A percentile compares a stretch with the other conserved stretches of the same genome.
These are phyloP conservation scores for Colletotrichum sojae DNA, from an alignment of 2,329 filamentous ascomycete genomes.

Conservation along the genomic window DNA sequence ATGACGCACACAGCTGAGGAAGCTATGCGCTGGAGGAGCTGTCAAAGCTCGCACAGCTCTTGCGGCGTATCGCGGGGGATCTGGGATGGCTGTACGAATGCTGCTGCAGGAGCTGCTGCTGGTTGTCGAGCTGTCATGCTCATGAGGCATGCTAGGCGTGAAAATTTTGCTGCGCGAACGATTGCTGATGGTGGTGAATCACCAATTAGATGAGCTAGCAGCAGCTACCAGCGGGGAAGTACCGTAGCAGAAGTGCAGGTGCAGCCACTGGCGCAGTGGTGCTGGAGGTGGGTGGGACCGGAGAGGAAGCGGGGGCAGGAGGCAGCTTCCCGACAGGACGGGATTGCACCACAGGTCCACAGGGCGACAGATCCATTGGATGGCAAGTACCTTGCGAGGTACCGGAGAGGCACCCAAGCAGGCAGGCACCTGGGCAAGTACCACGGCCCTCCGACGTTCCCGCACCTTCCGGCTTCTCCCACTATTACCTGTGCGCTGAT, in stretches of 20 bases:
- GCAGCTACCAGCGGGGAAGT: constrained; percentile 33
- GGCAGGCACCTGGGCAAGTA: background rate
- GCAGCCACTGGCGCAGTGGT: constrained; percentile 4
- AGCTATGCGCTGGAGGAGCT: no score
- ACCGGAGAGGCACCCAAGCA: background rate
- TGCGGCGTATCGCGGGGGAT: background rate
- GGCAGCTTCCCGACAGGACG: constrained; percentile 38
- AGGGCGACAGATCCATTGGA: no score
- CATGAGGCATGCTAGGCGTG: constrained; percentile 21
- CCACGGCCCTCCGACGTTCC: constrained; percentile 17
- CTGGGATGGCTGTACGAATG: background rate
- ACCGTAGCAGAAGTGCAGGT: constrained; percentile 10
- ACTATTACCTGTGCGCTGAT: constrained; percentile 18
- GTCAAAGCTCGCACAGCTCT: no score
- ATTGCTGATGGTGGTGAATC: constrained; percentile 23
- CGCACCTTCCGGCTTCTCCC: constrained; percentile 38
- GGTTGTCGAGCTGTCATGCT: constrained; percentile 10
- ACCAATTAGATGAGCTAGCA: constrained; percentile 30
- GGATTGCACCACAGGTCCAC: constrained; percentile 17
- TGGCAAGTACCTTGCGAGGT: no score
- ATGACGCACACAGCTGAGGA: no score
- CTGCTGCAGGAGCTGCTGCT: background rate
- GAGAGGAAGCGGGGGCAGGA: constrained; percentile 19
- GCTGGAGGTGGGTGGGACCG: constrained; percentile 9
- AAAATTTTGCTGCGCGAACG: constrained; percentile 32